Conservation (phyloP, 139 green algal species). For the Astrephomene gubernaculifera region DNA sequence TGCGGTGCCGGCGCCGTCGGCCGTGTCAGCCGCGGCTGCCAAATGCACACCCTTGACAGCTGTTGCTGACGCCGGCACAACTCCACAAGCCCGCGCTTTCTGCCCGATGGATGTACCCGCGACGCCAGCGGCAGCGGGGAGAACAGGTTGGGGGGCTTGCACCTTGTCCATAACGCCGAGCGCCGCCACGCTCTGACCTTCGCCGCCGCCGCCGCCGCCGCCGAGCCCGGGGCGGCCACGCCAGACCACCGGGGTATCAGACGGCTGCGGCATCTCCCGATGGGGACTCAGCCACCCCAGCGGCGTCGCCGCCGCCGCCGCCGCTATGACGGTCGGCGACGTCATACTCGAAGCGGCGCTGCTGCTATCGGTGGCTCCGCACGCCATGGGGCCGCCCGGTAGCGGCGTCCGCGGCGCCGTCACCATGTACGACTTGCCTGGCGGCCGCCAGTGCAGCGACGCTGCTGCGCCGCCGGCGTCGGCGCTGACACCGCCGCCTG, state of each 20-base stretch:
- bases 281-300: not conserved
- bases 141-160: too few species aligned
- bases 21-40: not conserved
- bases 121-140: too few species aligned
- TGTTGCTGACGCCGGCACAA: too few species aligned
- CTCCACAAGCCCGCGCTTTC: too few species aligned
- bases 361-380: not conserved
- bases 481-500: not conserved
- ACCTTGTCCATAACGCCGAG: too few species aligned
- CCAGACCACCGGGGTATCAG: conserved; percentile 2
- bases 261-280: not conserved
- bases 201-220: not conserved
- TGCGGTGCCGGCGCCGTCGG: not conserved
- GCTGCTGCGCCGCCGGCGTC: not conserved
- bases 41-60: too few species aligned
- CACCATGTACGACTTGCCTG: not conserved
- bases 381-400: too few species aligned
- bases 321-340: not conserved
- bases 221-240: too few species aligned
- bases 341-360: too few species aligned
- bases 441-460: not conserved
- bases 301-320: not conserved
- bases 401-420: not conserved
- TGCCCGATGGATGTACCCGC: too few species aligned
- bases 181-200: not conserved